Conservation (phyloP, 768 basidiomycete genomes). For the Hysterangium stoloniferum region DNA sequence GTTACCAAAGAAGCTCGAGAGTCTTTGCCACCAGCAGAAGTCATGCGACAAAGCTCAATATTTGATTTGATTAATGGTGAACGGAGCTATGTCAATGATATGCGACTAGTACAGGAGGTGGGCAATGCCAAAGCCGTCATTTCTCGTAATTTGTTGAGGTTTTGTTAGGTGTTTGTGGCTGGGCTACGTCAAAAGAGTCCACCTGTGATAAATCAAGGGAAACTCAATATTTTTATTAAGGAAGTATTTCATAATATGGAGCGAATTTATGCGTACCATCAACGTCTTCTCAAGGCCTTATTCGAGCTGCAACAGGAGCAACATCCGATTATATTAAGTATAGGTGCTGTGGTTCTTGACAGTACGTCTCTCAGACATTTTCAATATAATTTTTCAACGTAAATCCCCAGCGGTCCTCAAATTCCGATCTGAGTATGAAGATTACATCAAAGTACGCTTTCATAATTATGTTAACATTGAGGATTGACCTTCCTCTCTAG, state of each 20-base stretch:
- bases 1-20: slow-evolving; percentile 67
- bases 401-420: slow-evolving; percentile 23
- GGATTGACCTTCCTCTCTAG: background rate
- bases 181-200: slow-evolving; percentile 55
- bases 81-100: slow-evolving; percentile 77
- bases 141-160: slow-evolving; percentile 4
- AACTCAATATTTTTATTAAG: slow-evolving; percentile 56
- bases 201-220: slow-evolving; percentile 51
- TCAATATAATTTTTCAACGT: background rate
- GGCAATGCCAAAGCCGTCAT: slow-evolving; percentile 9
- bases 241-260: slow-evolving; percentile 83
- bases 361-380: slow-evolving; percentile 34
- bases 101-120: slow-evolving; percentile 65
- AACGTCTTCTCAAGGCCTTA: slow-evolving; percentile 61
- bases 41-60: slow-evolving; percentile 77
- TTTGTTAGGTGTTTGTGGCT: slow-evolving; percentile 59
- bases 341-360: slow-evolving; percentile 82
- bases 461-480: background rate
- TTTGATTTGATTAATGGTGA: slow-evolving; percentile 91
- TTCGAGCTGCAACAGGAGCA: slow-evolving; percentile 78
- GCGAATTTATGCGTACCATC: slow-evolving; percentile 59
- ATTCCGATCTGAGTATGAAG: slow-evolving; percentile 64
- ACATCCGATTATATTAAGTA: slow-evolving; percentile 72
- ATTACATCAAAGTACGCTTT: slow-evolving; percentile 54
- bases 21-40: slow-evolving; percentile 66